Percentiles rank a stretch among this genome's conserved stretches.
Conservation (phyloP, 805 yeast genomes). For the Millerozyma miso region DNA sequence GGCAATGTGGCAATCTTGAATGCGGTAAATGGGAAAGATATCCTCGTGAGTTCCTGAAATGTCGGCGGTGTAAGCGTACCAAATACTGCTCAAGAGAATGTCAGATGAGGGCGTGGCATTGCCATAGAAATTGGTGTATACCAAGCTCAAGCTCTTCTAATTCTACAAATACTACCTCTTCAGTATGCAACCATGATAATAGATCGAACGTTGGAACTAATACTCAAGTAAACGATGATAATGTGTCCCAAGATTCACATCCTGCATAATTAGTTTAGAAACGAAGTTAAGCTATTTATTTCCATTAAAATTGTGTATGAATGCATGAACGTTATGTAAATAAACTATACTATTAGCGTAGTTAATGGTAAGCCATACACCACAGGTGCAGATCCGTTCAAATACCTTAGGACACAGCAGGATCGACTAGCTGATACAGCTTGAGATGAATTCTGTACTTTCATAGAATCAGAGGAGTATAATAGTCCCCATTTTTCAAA, state of each 20-base stretch:
- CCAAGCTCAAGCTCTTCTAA: conserved; percentile 33
- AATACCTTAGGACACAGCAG: conserved; percentile 61
- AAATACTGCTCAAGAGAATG: conserved; percentile 93
- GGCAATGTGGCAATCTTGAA: conserved; percentile 90
- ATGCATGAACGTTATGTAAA: not conserved
- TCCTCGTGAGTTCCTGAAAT: conserved; percentile 91
- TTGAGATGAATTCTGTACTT: conserved; percentile 35
- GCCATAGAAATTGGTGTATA: conserved; percentile 92
- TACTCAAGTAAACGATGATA: not conserved
- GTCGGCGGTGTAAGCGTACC: conserved; percentile 89
- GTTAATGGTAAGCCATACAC: conserved; percentile 78
- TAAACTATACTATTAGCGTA: conserved; percentile 1
- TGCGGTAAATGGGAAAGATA: conserved; percentile 93
- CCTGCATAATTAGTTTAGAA: not conserved
- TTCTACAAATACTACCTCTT: conserved; percentile 6
- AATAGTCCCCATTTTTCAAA: conserved; percentile 66
- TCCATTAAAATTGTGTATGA: not conserved
- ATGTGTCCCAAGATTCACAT: not conserved
- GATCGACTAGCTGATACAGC: conserved; percentile 64
- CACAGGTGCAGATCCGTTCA: conserved; percentile 93
- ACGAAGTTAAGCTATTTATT: not conserved
- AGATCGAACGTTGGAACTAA: not conserved
- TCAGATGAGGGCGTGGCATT: conserved; percentile 87
- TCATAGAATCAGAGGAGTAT: conserved; percentile 6
- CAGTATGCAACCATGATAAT: not conserved